These are phyloP conservation scores for Boletus reticuloceps DNA, from an alignment of 768 basidiomycete species.

Conservation along the genomic window DNA sequence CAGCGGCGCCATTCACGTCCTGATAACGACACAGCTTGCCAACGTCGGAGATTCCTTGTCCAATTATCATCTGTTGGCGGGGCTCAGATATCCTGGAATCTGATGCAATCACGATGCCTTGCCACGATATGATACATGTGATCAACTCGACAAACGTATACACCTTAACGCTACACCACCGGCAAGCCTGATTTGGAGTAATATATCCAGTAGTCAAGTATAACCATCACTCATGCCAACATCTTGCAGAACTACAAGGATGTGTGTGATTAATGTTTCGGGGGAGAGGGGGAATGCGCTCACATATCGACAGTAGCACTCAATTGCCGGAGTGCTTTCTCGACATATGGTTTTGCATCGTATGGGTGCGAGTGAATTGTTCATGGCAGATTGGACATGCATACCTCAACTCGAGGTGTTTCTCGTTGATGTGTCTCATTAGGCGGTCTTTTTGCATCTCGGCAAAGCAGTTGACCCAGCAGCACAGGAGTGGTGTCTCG, in stretches of 20 bases:
- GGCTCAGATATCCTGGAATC: not conserved
- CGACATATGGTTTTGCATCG: conserved; percentile 13
- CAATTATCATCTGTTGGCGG: too few relatives aligned
- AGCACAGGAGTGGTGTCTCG: conserved; percentile 2
- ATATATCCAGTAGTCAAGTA: not conserved
- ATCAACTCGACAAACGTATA: not conserved
- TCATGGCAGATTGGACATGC: conserved; percentile 17
- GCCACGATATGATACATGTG: conserved; percentile 6
- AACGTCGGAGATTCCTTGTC: not conserved
- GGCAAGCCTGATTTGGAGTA: not conserved
- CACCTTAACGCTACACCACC: too few relatives aligned
- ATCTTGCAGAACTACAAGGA: not conserved
- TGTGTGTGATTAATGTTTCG: not conserved
- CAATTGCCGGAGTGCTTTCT: conserved; percentile 8
- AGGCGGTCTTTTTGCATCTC: conserved; percentile 29
- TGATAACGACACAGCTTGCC: not conserved
- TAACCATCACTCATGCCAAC: not conserved
- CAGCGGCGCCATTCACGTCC: not conserved
- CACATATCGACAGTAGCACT: not conserved
- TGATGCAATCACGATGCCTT: not conserved
- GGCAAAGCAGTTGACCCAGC: conserved; percentile 18
- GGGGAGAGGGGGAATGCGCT: not conserved
- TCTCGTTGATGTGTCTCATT: conserved; percentile 27
- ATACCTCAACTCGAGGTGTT: conserved; percentile 20
- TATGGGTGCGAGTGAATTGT: conserved; percentile 26